These are phyloP conservation scores for Wickerhamiella cacticola DNA, from an alignment of 805 yeast species.

Conservation along the genomic window DNA sequence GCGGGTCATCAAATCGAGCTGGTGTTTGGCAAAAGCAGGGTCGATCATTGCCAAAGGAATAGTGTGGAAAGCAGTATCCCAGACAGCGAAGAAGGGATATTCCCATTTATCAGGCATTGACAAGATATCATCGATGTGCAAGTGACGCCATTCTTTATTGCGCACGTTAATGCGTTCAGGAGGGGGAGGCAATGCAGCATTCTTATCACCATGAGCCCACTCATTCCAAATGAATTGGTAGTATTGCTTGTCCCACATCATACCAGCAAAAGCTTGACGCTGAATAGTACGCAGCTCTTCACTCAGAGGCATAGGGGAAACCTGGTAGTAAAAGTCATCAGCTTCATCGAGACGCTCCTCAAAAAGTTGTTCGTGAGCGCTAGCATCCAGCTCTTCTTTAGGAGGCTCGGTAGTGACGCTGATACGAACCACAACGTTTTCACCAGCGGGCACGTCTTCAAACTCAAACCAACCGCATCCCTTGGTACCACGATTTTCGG, in stretches of 20 bases:
- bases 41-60: conserved; percentile 88
- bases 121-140: conserved; percentile 75
- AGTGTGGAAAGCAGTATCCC: conserved; percentile 96
- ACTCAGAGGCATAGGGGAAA: conserved; percentile 72
- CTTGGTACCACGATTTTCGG: conserved; percentile 63
- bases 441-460: conserved; percentile 73
- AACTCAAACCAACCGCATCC: conserved; percentile 75
- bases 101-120: conserved; percentile 95
- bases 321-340: conserved; percentile 82
- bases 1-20: conserved; percentile 70
- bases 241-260: conserved; percentile 87
- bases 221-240: conserved; percentile 74
- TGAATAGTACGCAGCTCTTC: conserved; percentile 72
- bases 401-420: conserved; percentile 28
- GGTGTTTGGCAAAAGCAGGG: conserved; percentile 82
- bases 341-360: conserved; percentile 73
- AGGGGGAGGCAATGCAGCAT: conserved; percentile 62
- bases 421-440: conserved; percentile 74
- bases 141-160: conserved; percentile 78
- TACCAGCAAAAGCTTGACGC: conserved; percentile 88
- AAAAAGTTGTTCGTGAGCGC: conserved; percentile 55
- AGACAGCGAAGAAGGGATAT: conserved; percentile 89
- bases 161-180: conserved; percentile 75
- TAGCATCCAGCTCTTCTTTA: conserved; percentile 45
- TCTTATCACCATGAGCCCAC: conserved; percentile 81